Percentiles rank a stretch among this genome's conserved stretches.
These are phyloP conservation scores for Neurospora sp. DNA, from an alignment of 495 filamentous ascomycete genomes.

Conservation along the genomic window DNA sequence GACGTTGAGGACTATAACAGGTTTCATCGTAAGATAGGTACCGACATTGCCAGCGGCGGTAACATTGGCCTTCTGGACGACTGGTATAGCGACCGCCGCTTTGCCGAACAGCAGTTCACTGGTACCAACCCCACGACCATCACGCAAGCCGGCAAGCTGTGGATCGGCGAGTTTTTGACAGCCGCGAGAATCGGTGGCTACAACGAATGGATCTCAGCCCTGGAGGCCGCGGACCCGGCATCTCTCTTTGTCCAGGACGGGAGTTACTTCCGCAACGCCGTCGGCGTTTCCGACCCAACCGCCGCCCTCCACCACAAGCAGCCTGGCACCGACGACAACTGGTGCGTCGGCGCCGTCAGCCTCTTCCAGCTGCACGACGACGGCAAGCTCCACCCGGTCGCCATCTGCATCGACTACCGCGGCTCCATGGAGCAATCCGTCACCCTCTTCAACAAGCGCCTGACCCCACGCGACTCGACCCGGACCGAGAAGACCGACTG, in stretches of 20 bases:
- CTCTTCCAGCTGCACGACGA: constrained; percentile 35
- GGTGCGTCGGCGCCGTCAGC: constrained; percentile 30
- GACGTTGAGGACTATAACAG: constrained; percentile 31
- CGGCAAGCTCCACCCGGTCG: constrained; percentile 38
- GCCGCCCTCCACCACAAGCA: constrained; percentile 12
- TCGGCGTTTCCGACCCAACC: constrained; percentile 12
- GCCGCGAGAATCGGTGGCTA: constrained; percentile 22
- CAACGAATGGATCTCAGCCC: constrained; percentile 15
- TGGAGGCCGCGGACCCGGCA: constrained; percentile 17
- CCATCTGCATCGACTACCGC: constrained; percentile 36
- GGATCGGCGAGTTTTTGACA: constrained; percentile 26
- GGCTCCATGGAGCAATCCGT: constrained; percentile 32
- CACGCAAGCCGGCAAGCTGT: constrained; percentile 17
- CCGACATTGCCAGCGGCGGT: constrained; percentile 26
- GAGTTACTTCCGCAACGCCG: constrained; percentile 36
- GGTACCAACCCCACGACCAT: constrained; percentile 42
- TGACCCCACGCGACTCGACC: constrained; percentile 18
- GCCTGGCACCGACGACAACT: constrained; percentile 16
- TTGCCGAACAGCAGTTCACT: constrained; percentile 41
- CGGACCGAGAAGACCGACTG: constrained; percentile 33
- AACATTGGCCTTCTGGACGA: constrained; percentile 37
- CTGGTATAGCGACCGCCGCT: constrained; percentile 40
- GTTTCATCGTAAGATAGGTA: constrained; percentile 25
- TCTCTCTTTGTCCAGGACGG: constrained; percentile 37
- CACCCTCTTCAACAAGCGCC: constrained; percentile 36